These are phyloP conservation scores for Afroboletus lepidellus DNA, from an alignment of 1,284 basidiomycete species.

Conservation along the genomic window DNA sequence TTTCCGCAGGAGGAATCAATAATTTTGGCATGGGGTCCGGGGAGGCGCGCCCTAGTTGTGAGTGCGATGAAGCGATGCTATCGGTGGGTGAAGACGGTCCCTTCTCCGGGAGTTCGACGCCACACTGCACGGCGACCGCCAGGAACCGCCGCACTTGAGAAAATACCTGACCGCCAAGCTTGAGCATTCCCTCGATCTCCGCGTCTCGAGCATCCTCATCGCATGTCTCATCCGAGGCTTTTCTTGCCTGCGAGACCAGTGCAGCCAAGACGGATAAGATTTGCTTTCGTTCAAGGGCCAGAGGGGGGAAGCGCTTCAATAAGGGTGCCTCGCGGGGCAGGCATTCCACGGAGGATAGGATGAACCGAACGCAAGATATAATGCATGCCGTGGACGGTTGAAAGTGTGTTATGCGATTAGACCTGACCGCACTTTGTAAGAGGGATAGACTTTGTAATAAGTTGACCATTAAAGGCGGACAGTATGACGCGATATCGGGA, in stretches of 20 bases:
- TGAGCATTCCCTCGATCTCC: slow-evolving; percentile 73
- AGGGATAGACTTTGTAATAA: slow-evolving; percentile 84
- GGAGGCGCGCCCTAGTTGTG: slow-evolving; percentile 15
- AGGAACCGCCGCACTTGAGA: slow-evolving; percentile 70
- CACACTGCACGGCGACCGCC: slow-evolving; percentile 75
- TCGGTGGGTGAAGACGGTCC: slow-evolving; percentile 40
- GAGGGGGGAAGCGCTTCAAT: slow-evolving; percentile 62
- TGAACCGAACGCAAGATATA: slow-evolving; percentile 91
- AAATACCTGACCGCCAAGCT: slow-evolving; percentile 71
- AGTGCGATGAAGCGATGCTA: slow-evolving; percentile 34
- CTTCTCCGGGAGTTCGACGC: slow-evolving; percentile 68
- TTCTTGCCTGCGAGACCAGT: slow-evolving; percentile 83
- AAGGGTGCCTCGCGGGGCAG: slow-evolving; percentile 79
- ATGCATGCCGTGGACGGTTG: slow-evolving; percentile 85
- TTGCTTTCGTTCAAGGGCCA: slow-evolving; percentile 78
- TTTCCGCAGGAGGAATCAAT: slow-evolving; percentile 15
- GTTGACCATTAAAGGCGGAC: slow-evolving; percentile 71
- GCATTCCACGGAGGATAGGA: slow-evolving; percentile 84
- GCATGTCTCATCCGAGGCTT: slow-evolving; percentile 59
- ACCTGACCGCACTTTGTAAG: slow-evolving; percentile 80
- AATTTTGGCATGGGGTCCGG: slow-evolving; percentile 17
- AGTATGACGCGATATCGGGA: slow-evolving; percentile 56
- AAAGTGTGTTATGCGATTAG: slow-evolving; percentile 77
- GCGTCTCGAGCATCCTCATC: slow-evolving; percentile 50
- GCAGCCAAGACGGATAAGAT: slow-evolving; percentile 82